phyloP scores from a whole-genome alignment of 2,329 filamentous ascomycete genomes.

The Plectosphaerella sp. region DNA sequence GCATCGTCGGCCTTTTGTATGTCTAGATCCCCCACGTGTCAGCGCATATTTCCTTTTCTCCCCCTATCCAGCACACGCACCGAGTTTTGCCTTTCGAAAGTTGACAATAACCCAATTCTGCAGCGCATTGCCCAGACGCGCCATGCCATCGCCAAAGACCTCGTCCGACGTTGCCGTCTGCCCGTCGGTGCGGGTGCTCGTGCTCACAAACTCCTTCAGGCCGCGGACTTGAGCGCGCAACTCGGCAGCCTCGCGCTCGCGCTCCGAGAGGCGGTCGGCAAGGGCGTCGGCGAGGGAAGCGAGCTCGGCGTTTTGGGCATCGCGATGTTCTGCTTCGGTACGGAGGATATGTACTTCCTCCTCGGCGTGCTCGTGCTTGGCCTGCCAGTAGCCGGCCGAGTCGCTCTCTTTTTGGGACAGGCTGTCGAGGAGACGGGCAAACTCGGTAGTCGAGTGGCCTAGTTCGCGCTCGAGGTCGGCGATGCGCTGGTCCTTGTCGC shows the following conservation, averaged over 20 bases:
- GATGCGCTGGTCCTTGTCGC: slow-evolving; percentile 49
- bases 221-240: slow-evolving; percentile 58
- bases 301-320: slow-evolving; percentile 43
- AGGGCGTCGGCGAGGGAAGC: slow-evolving; percentile 44
- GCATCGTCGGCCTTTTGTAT: slow-evolving; percentile 34
- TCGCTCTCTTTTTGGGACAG: slow-evolving; percentile 51
- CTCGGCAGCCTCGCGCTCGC: slow-evolving; percentile 52
- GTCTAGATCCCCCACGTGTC: slow-evolving; percentile 28
- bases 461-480: slow-evolving; percentile 48
- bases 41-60: neutral
- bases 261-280: slow-evolving; percentile 37
- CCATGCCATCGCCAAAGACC: slow-evolving; percentile 59
- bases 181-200: slow-evolving; percentile 56
- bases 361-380: slow-evolving; percentile 47
- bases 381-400: slow-evolving; percentile 53
- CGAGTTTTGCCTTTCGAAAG: slow-evolving; percentile 59
- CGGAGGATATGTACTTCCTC: slow-evolving; percentile 47
- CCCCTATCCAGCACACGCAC: slow-evolving; percentile 26
- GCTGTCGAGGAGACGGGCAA: slow-evolving; percentile 47
- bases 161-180: slow-evolving; percentile 62
- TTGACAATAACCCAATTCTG: slow-evolving; percentile 73
- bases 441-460: slow-evolving; percentile 46
- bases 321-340: slow-evolving; percentile 42
- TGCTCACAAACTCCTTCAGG: slow-evolving; percentile 69
- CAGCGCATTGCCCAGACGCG: slow-evolving; percentile 59